These are phyloP conservation scores for Mycena epipterygia DNA, from an alignment of 768 basidiomycete species.

Conservation along the genomic window DNA sequence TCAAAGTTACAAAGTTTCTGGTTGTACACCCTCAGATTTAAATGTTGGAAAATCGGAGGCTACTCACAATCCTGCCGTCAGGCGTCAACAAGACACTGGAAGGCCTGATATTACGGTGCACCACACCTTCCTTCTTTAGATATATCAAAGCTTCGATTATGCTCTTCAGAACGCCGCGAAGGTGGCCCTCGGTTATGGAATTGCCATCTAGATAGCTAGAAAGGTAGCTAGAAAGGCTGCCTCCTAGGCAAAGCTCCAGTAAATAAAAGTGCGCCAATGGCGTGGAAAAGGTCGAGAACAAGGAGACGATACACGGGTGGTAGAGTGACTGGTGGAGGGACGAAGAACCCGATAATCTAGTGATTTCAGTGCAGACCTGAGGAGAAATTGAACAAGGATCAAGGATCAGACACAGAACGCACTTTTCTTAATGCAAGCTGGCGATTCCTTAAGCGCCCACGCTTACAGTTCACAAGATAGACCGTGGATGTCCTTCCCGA, in stretches of 20 bases:
- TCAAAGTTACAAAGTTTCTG: conserved; percentile 64
- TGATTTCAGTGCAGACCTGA: conserved; percentile 26
- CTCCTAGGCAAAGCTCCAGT: conserved; percentile 60
- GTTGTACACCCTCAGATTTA: neutral
- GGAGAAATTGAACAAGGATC: neutral
- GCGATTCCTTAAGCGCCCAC: conserved; percentile 59
- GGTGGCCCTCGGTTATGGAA: conserved; percentile 49
- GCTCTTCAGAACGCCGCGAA: conserved; percentile 54
- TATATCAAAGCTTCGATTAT: conserved; percentile 59
- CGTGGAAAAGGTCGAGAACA: conserved; percentile 57
- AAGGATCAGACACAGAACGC: neutral
- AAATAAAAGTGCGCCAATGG: conserved; percentile 51
- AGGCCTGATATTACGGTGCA: conserved; percentile 60
- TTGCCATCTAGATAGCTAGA: conserved; percentile 43
- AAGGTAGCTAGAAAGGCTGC: conserved; percentile 53
- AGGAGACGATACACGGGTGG: conserved; percentile 64
- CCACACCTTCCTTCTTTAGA: conserved; percentile 55
- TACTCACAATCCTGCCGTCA: conserved; percentile 56
- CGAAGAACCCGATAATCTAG: conserved; percentile 28
- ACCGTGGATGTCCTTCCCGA: conserved; percentile 44
- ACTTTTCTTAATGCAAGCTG: conserved; percentile 61
- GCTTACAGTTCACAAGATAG: conserved; percentile 58
- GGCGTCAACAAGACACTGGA: conserved; percentile 55
- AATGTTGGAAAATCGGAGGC: neutral
- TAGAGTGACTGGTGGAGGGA: conserved; percentile 57